Evolutionary conservation across 2,329 filamentous ascomycete species (phyloP).

Genomic region (Metarhizium robertsii): DNA sequence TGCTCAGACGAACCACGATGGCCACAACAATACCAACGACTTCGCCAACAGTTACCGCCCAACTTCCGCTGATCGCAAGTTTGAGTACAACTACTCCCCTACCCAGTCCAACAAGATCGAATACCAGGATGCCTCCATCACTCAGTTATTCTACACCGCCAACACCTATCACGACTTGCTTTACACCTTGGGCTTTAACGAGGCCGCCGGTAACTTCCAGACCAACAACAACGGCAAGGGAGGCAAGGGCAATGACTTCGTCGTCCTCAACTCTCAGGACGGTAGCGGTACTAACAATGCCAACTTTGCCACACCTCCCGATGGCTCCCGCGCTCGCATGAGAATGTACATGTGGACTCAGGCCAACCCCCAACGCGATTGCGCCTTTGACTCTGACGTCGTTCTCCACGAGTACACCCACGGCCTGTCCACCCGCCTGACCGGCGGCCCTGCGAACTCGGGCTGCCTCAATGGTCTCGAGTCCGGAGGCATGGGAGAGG

Average conservation of each 20-base stretch:
- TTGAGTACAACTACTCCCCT: conserved; percentile 35
- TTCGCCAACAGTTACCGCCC: conserved; percentile 37
- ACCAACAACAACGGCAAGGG: conserved; percentile 44
- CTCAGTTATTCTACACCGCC: conserved; percentile 52
- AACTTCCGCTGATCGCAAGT: conserved; percentile 28
- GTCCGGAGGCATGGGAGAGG: conserved; percentile 47
- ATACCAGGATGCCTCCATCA: conserved; percentile 45
- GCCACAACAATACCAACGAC: conserved; percentile 29
- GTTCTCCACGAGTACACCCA: conserved; percentile 52
- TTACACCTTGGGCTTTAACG: conserved; percentile 47
- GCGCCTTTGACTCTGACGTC: conserved; percentile 49
- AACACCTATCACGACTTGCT: conserved; percentile 53
- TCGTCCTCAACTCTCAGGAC: conserved; percentile 49
- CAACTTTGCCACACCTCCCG: conserved; percentile 44
- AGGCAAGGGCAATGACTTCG: conserved; percentile 40
- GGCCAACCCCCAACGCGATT: conserved; percentile 39
- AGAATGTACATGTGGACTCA: conserved; percentile 48
- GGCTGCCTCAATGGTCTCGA: conserved; percentile 38
- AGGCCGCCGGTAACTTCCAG: conserved; percentile 51
- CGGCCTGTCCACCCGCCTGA: conserved; percentile 47
- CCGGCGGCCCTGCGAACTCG: conserved; percentile 45
- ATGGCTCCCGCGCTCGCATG: conserved; percentile 44
- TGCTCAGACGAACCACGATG: conserved; percentile 35
- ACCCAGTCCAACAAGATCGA: conserved; percentile 21
- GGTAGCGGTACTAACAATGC: conserved; percentile 46